Conservation (phyloP, 805 yeast genomes). For the Candida insectorum region DNA sequence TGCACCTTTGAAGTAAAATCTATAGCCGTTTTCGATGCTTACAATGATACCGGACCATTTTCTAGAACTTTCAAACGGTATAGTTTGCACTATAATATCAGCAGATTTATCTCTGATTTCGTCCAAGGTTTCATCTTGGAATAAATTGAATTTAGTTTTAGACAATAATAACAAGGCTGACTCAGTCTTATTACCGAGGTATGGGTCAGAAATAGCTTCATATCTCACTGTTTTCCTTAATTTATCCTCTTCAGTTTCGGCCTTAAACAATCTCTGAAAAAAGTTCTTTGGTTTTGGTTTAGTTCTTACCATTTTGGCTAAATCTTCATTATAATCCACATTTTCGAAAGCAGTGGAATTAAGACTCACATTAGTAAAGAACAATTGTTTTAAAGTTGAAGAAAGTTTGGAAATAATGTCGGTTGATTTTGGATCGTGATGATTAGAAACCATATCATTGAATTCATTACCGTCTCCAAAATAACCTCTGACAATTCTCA, state of each 20-base stretch:
- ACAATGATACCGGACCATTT: conserved; percentile 89
- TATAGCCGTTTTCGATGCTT: conserved; percentile 44
- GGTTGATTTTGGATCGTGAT: conserved; percentile 19
- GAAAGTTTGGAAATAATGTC: conserved; percentile 19
- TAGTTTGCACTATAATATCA: conserved; percentile 54
- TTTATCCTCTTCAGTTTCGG: conserved; percentile 9
- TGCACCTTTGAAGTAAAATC: conserved; percentile 86
- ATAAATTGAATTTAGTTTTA: conserved; percentile 48
- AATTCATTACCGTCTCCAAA: conserved; percentile 53
- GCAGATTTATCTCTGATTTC: conserved; percentile 22
- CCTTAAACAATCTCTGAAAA: conserved; percentile 22
- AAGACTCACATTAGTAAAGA: conserved; percentile 57
- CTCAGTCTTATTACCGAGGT: conserved; percentile 92
- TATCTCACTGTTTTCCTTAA: conserved; percentile 11
- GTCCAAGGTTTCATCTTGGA: conserved; percentile 43
- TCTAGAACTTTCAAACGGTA: conserved; percentile 89
- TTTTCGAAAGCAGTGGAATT: conserved; percentile 92
- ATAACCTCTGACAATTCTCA: conserved; percentile 83
- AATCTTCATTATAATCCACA: conserved; percentile 36
- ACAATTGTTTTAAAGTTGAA: conserved; percentile 18
- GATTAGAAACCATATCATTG: conserved; percentile 39
- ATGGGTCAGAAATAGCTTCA: conserved; percentile 48
- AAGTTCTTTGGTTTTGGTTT: conserved; percentile 29
- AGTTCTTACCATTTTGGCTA: conserved; percentile 20
- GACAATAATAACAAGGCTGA: conserved; percentile 79